phyloP scores from a whole-genome alignment of 2,329 filamentous ascomycete genomes.

The Colletotrichum sp. region DNA sequence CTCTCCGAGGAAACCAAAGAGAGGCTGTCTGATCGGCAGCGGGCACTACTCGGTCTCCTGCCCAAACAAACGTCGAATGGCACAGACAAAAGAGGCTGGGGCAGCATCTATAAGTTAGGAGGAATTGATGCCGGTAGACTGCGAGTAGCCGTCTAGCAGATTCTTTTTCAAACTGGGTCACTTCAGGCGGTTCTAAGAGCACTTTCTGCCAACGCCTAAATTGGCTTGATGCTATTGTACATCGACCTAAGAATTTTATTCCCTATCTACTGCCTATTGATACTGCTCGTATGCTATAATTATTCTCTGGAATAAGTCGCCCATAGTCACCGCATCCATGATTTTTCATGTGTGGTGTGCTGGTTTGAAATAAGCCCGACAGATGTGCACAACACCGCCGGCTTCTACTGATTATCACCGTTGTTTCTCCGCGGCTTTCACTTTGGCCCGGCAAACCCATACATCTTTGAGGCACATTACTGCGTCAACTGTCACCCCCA shows the following conservation, averaged over 20 bases:
- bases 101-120: neutral
- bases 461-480: neutral
- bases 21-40: neutral
- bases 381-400: neutral
- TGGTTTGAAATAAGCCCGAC: neutral
- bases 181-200: neutral
- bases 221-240: neutral
- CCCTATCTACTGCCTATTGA: neutral
- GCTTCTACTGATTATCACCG: rapidly evolving
- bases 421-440: neutral
- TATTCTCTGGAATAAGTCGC: neutral
- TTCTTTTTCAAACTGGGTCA: neutral
- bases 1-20: neutral
- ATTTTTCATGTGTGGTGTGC: neutral
- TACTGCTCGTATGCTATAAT: rapidly evolving
- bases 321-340: neutral
- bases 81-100: neutral
- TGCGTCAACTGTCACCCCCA: no score
- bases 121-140: neutral
- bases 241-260: neutral
- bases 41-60: neutral
- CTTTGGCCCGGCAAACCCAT: neutral
- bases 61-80: neutral
- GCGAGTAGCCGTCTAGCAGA: neutral
- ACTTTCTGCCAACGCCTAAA: neutral